Evolutionary conservation across 2,329 filamentous ascomycete genomes (phyloP).

Genomic region (Alternaria hordeiaustralica): DNA sequence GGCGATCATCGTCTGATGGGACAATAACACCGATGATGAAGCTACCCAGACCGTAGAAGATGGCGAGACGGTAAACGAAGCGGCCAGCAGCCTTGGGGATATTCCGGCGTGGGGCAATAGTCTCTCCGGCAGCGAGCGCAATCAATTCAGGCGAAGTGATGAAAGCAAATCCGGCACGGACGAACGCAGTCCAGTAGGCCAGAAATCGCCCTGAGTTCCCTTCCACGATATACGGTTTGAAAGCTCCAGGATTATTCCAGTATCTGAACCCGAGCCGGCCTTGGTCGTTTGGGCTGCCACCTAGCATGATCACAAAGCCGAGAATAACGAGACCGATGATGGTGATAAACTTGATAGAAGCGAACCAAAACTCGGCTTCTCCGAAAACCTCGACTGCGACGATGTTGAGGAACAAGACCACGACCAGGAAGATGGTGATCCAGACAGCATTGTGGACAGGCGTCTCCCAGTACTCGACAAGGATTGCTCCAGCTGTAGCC

Average conservation of each 20-base stretch:
- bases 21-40: conserved; percentile 68
- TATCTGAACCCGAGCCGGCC: conserved; percentile 65
- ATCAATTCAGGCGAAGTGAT: conserved; percentile 50
- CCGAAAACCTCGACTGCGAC: conserved; percentile 47
- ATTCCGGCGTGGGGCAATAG: conserved; percentile 44
- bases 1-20: conserved; percentile 58
- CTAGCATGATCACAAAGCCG: conserved; percentile 46
- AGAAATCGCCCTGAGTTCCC: conserved; percentile 68
- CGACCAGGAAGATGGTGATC: conserved; percentile 46
- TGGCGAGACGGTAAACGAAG: conserved; percentile 61
- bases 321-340: conserved; percentile 47
- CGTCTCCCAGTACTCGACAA: conserved; percentile 46
- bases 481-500: conserved; percentile 42
- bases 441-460: conserved; percentile 42
- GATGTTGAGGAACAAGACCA: conserved; percentile 45
- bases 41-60: conserved; percentile 62
- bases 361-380: conserved; percentile 61
- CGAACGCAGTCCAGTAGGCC: conserved; percentile 62
- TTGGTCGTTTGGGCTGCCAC: conserved; percentile 44
- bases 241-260: conserved; percentile 71
- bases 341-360: conserved; percentile 56
- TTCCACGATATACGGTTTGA: conserved; percentile 55
- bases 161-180: conserved; percentile 57
- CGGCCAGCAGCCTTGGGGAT: conserved; percentile 62
- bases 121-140: conserved; percentile 44